These are phyloP conservation scores for Trichomonas gallinae DNA, from an alignment of 208 protist species.

Conservation along the genomic window DNA sequence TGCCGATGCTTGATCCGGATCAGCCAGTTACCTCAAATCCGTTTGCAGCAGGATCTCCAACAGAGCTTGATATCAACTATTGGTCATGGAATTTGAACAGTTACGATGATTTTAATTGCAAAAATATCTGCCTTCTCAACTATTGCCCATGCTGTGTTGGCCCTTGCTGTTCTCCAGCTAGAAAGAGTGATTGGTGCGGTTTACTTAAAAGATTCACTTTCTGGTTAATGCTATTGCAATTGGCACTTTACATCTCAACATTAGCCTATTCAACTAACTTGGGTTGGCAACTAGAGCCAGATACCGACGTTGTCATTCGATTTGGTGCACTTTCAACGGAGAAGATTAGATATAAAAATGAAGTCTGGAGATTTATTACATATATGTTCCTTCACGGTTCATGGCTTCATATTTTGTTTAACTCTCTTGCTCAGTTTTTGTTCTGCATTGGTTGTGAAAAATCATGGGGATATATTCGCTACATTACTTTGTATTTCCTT, in stretches of 20 bases:
- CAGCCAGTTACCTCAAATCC: not conserved
- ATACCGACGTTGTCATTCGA: not conserved
- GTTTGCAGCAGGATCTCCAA: not conserved
- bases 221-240: not conserved
- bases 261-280: not conserved
- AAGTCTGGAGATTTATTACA: not conserved
- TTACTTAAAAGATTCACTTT: not conserved
- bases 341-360: not conserved
- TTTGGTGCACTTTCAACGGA: not conserved
- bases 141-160: not conserved
- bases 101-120: not conserved
- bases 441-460: not conserved
- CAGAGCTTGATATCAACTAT: not conserved
- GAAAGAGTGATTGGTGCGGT: not conserved
- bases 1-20: not conserved
- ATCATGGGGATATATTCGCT: not conserved
- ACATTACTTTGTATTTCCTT: not conserved
- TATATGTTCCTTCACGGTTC: not conserved
- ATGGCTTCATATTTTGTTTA: not conserved
- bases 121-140: not conserved
- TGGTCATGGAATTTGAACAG: not conserved
- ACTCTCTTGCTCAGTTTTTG: not conserved
- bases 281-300: not conserved
- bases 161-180: not conserved
- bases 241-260: not conserved